A percentile compares a stretch with the other conserved stretches of the same genome.
Evolutionary conservation across 352 stramenopile genomes (phyloP).

Genomic region (Globisporangium iwayamae): DNA sequence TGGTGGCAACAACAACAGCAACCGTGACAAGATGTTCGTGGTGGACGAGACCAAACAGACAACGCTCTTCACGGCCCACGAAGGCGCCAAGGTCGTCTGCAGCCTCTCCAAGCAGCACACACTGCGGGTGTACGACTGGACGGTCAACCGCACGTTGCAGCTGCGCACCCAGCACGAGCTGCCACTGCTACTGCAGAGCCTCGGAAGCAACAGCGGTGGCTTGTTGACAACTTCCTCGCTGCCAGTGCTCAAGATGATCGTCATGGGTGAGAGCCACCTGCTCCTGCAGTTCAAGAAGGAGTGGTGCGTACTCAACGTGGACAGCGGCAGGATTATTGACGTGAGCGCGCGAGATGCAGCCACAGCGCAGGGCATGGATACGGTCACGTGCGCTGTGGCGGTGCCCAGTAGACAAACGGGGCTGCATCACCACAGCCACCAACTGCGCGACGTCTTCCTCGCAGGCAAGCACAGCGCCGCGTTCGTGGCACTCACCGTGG

Average conservation of each 20-base stretch:
- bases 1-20: constrained; percentile 1
- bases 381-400: constrained; percentile 31
- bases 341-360: constrained; percentile 20
- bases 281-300: constrained; percentile 63
- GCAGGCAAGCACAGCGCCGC: constrained; percentile 48
- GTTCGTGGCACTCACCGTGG: constrained; percentile 39
- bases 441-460: constrained; percentile 52
- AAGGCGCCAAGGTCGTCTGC: constrained; percentile 47
- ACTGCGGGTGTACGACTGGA: constrained; percentile 80
- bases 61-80: constrained; percentile 47
- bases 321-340: constrained; percentile 48
- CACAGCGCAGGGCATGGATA: constrained; percentile 30
- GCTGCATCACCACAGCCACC: constrained; percentile 23
- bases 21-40: constrained; percentile 25
- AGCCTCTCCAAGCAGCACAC: constrained; percentile 56
- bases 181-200: constrained; percentile 14
- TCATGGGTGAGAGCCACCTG: constrained; percentile 65
- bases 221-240: constrained; percentile 14
- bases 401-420: constrained; percentile 34
- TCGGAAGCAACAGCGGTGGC: not conserved
- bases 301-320: constrained; percentile 60
- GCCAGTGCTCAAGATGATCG: constrained; percentile 48
- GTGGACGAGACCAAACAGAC: constrained; percentile 66
- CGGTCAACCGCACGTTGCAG: constrained; percentile 42
- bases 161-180: constrained; percentile 60